phyloP scores from a whole-genome alignment of 371 early-diverging fungal species.

The Mucor sp. region DNA sequence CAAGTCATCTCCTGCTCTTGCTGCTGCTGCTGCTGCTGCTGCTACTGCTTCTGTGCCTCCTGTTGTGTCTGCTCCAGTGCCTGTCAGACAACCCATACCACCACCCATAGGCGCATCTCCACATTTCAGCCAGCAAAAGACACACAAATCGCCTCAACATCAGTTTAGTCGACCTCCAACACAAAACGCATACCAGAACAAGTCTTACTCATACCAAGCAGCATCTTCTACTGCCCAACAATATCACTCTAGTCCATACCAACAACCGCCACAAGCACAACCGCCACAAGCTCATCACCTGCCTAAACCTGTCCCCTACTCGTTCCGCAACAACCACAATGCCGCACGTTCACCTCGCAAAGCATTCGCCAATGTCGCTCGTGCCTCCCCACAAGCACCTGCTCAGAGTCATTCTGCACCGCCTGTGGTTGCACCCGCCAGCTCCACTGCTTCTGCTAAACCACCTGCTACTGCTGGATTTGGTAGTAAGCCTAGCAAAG shows the following conservation, averaged over 20 bases:
- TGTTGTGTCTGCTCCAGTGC: not conserved
- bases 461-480: not conserved
- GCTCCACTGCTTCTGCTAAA: not conserved
- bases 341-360: not conserved
- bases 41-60: not conserved
- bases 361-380: not conserved
- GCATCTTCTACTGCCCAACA: not conserved
- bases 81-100: not conserved
- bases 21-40: no score
- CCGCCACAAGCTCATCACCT: not conserved
- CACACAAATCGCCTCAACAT: not conserved
- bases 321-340: not conserved
- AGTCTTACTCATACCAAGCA: not conserved
- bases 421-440: not conserved
- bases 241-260: not conserved
- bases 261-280: not conserved
- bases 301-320: not conserved
- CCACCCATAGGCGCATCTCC: not conserved
- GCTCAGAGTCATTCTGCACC: not conserved
- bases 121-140: not conserved
- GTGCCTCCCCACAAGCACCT: not conserved
- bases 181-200: not conserved
- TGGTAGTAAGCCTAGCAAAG: slow-evolving; percentile 12
- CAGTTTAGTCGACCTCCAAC: not conserved
- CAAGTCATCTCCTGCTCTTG: not conserved